Base-by-base conservation (phyloP, 805 yeast species). In the Ogataea neopini region DNA sequence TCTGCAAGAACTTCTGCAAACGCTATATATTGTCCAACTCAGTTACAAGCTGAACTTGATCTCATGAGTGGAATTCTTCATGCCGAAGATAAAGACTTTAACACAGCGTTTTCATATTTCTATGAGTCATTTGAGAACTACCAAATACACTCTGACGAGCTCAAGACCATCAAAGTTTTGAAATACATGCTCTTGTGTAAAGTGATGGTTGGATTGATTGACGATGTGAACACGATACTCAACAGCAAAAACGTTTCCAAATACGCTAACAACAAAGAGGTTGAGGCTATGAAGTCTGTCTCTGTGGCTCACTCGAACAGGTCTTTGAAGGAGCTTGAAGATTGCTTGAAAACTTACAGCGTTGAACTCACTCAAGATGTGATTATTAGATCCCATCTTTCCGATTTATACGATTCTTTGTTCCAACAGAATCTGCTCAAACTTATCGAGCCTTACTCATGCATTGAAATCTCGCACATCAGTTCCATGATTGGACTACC, bases 1-100 rank as follows among this genome's bases (percentile, higher is more conserved):
- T 84, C 96, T 40, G 97, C 99, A 1, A 81, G 98, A 68, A 94
- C 99, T 0, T 86, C 96, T 2, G 99, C 99, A n/a, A 95, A 94
- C 67, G 80, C 97, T 18, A 88, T 94, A 44, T 95, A 91, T 72
- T 88, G 96, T 60, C 96, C 98, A 8, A 87, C 97, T n/a, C 73
- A 83, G 43, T 77, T 86, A 58, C 96, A 94, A 70, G 98, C 98
- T 1, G 96, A 90, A 63, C 77, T 94, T 46, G 99, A 94, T 66
- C 80, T 88, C 70, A 90, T 92, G 84, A 84, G 95, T 64, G 99
- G 99, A 58, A 83, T 92, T 47, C 77, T 94, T 53, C 95, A 92
- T 71, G 96, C 97, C 32, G 97, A 94, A 69, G 98, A 94, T 60
- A 88, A 88, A 66, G 99, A 94, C 68, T 95, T 88, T 72, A 87